Evolutionary conservation across 352 stramenopile genomes (phyloP), one percentile per base, ranked within the genome.

Genomic region (Phytophthora nicotianae): DNA sequence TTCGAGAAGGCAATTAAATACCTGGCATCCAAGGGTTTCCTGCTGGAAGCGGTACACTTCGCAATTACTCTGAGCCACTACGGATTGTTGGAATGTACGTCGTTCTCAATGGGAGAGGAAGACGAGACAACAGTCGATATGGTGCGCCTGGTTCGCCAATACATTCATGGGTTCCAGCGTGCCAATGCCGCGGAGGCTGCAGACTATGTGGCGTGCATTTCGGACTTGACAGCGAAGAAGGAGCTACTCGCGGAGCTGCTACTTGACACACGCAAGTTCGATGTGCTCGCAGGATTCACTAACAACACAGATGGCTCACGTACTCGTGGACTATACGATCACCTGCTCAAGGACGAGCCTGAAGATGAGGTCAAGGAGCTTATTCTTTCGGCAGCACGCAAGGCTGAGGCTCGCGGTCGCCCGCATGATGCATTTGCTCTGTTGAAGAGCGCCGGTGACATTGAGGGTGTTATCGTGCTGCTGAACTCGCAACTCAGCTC

Each of bases 1-100:
- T 95, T 89, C 35, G 87, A 95, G 56, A 79, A 86, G 27, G 87
- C 87, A 17, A 57, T 95, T 50, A 90, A 90, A 59, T 95, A 92
- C 62, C 67, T 93, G 50, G 83, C 77, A 4, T 81, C 83, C 10
- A 91, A 90, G 60, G 85, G 85, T 0, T 92, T 88, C 42, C 50
- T 95, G 38, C 48, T 89, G 16, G 87, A 95, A 66, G 87, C 87
- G 9, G 82, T 89, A 2, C 87, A 95, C 45, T 91, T 95, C 50
- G 83, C 84, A 1, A 73, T 95, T 41, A 72, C 84, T n/a, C 57
- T 95, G 14, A 86, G 92, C 43, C 75, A 95, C 58, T 92, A 91
- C 58, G 84, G 83, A 1, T 56, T 93, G 41, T 50, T 93, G 51
- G 75, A 73, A 17, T 89, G 74, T 49, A 83, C 69, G 11, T 77